Base-by-base conservation (phyloP, 2,329 filamentous ascomycete species). In the Hypoxylon sp. region DNA sequence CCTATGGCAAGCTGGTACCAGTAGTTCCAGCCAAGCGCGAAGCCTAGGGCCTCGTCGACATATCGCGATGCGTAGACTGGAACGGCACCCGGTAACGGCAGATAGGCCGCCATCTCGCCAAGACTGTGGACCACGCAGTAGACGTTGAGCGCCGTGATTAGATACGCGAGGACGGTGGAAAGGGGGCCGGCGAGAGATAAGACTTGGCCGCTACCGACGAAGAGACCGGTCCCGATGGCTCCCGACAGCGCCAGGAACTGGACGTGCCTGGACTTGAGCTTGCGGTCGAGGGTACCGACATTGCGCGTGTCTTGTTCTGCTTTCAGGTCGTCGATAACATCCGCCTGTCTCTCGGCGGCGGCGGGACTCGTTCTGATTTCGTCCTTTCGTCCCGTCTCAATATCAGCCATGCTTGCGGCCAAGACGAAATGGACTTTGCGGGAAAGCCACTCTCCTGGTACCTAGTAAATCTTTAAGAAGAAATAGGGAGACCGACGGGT, bases 31-130 rank as follows among this genome's bases (percentile, higher is more conserved):
- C 82, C 80, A 19, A 85, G 71, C 1, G 82, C 80, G 54, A 83
- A 85, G 30, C 79, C 81, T 7, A 81, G 75, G 1, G 80, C 79
- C 34, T 80, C 78, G 57, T 83, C 80, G 50, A 82, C 80, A 59
- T 79, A 83, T n/a, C 81, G 78, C 17, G 79, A 75, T 8, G 82
- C 81, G 51, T 84, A 85, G 22, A 82, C 75, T 4, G 82, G 79
- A 6, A 85, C 80, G 4, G 82, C 82, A n/a, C 84, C 82, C 26
- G 85, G 79, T 65, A 88, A 75, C 3, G 87, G 85, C 53, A 90
- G 81, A 79, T 86, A 89, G 30, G 87, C 82, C 20, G 86, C 85
- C 79, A 89, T 85, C 75, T 87, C 85, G 19, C 81, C 82, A 56
- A 89, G 83, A 70, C 76, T 76, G 64, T 78, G 76, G 59, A 83